Evolutionary conservation across 257 asterid genomes (phyloP).

Genomic region (Capsicum chinense): DNA sequence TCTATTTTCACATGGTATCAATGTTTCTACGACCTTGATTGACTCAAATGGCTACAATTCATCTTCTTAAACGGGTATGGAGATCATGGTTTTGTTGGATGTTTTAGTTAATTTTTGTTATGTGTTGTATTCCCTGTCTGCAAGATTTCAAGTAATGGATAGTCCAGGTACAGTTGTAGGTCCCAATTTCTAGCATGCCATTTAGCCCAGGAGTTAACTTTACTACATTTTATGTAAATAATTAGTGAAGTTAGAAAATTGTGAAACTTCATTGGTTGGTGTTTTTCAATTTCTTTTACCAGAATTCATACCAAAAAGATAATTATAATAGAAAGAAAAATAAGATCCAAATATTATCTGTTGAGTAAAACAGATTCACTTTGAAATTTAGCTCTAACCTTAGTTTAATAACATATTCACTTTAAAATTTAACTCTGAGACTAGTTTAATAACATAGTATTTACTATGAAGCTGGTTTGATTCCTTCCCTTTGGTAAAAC

Average conservation of each 20-base stretch:
- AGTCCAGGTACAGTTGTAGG: background rate
- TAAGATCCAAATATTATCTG: background rate
- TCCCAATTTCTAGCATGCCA: background rate
- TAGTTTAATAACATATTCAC: background rate
- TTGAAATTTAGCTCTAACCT: background rate
- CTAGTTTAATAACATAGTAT: background rate
- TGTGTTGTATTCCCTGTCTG: background rate
- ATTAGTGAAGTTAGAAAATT: no score
- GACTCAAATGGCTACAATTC: background rate
- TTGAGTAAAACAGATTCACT: background rate
- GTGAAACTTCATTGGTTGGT: background rate
- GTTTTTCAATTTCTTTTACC: background rate
- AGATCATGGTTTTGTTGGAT: conserved; percentile 3
- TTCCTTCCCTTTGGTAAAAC: background rate
- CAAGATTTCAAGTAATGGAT: background rate
- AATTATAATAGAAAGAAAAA: background rate
- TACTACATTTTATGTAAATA: no score
- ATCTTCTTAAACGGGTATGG: background rate
- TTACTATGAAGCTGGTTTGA: background rate
- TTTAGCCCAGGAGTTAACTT: background rate
- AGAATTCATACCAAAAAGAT: background rate
- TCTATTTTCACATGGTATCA: no score
- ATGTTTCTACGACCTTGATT: no score
- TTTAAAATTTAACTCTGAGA: background rate
- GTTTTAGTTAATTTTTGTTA: background rate